phyloP scores from a whole-genome alignment of 768 basidiomycete genomes.

The Leccinellum luteum region DNA sequence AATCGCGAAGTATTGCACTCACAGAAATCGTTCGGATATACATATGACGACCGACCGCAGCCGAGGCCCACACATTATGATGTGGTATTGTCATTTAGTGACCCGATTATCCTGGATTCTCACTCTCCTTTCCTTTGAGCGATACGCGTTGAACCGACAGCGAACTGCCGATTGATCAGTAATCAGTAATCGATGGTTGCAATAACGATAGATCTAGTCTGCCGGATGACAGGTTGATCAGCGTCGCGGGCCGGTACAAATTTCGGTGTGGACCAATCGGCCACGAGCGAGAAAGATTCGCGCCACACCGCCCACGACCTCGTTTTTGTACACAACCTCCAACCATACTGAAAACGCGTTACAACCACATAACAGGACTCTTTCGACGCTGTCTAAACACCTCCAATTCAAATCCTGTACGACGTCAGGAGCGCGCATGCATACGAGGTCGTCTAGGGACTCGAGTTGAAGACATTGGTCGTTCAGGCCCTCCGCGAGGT shows the following conservation, averaged over 20 bases:
- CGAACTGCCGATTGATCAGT: not conserved
- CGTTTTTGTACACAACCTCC: conserved; percentile 1
- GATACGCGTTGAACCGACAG: not conserved
- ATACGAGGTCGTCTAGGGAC: not conserved
- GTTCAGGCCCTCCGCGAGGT: not conserved
- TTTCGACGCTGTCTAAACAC: not conserved
- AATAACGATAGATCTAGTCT: conserved; percentile 4
- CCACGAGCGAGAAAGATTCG: conserved; percentile 22
- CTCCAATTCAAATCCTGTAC: not conserved
- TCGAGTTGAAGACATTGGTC: not conserved
- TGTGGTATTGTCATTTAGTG: no score
- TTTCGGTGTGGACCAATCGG: conserved; percentile 14
- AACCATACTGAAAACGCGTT: not conserved
- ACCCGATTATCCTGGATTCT: no score
- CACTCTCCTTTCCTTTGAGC: no score
- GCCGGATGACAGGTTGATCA: conserved; percentile 13
- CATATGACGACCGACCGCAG: conserved; percentile 10
- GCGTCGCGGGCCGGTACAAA: not conserved
- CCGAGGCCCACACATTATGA: no score
- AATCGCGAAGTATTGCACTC: conserved; percentile 14
- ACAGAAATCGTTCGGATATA: conserved; percentile 14
- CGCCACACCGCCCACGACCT: conserved; percentile 14
- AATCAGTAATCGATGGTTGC: conserved; percentile 21
- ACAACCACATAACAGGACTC: not conserved
- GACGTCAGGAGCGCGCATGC: not conserved